Conservation (phyloP, 129 eudicot genomes). For the Flaveria linearis region DNA sequence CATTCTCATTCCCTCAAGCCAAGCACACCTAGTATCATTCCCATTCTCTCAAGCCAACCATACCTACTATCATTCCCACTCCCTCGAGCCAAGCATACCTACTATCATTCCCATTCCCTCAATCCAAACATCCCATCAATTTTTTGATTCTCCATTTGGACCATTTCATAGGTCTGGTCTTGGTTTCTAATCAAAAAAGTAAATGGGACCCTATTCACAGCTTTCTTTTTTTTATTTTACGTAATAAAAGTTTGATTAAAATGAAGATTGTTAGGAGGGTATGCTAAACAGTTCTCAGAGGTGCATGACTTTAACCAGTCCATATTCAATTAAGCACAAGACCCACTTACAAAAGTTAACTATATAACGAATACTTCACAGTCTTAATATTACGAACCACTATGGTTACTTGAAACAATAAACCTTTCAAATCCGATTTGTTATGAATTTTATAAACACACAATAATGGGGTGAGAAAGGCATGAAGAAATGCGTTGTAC, state of each 20-base stretch:
- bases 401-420: conserved; percentile 6
- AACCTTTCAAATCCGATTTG: background rate
- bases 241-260: background rate
- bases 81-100: background rate
- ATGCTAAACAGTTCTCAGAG: background rate
- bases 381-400: background rate
- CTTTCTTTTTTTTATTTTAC: background rate
- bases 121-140: background rate
- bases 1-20: background rate
- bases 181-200: background rate
- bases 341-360: background rate
- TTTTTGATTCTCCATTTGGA: background rate
- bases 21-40: background rate
- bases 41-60: background rate
- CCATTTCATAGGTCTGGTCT: background rate
- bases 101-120: background rate
- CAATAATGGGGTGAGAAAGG: background rate
- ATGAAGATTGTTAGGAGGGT: background rate
- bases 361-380: background rate
- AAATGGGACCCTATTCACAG: background rate
- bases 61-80: background rate
- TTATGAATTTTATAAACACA: background rate
- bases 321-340: background rate
- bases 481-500: background rate
- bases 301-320: background rate